Percentiles rank a stretch among this genome's conserved stretches.
Conservation (phyloP, 805 yeast genomes). For the Candida khao-thaluensis region DNA sequence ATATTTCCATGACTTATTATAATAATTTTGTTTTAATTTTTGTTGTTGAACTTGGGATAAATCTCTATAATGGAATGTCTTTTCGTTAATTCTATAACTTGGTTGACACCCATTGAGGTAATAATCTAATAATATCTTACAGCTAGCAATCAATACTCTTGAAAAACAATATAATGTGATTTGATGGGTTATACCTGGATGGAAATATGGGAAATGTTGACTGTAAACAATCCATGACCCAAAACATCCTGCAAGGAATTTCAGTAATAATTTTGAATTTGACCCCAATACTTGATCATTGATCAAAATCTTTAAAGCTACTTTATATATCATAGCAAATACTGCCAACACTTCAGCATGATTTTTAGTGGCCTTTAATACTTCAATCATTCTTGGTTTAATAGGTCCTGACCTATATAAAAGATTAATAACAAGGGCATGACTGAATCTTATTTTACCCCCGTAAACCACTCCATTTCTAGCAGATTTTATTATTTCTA, state of each 20-base stretch:
- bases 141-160: constrained; percentile 61
- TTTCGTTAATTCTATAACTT: constrained; percentile 10
- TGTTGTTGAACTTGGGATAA: constrained; percentile 33
- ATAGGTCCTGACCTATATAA: constrained; percentile 54
- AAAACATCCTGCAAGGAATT: constrained; percentile 40
- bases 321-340: constrained; percentile 55
- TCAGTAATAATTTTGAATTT: constrained; percentile 25
- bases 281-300: constrained; percentile 35
- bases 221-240: constrained; percentile 45
- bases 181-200: constrained; percentile 62
- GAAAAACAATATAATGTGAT: constrained; percentile 73
- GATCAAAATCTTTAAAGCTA: constrained; percentile 28
- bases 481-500: constrained; percentile 37
- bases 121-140: constrained; percentile 48
- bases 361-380: constrained; percentile 50
- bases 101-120: constrained; percentile 40
- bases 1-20: constrained; percentile 50
- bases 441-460: constrained; percentile 59
- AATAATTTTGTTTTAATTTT: constrained; percentile 27
- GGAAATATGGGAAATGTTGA: constrained; percentile 43
- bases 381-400: constrained; percentile 43
- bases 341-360: constrained; percentile 57
- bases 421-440: constrained; percentile 60
- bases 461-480: constrained; percentile 59
- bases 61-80: constrained; percentile 16